phyloP scores from a whole-genome alignment of 2,329 filamentous ascomycete genomes.

The Colletotrichum eremochloae region DNA sequence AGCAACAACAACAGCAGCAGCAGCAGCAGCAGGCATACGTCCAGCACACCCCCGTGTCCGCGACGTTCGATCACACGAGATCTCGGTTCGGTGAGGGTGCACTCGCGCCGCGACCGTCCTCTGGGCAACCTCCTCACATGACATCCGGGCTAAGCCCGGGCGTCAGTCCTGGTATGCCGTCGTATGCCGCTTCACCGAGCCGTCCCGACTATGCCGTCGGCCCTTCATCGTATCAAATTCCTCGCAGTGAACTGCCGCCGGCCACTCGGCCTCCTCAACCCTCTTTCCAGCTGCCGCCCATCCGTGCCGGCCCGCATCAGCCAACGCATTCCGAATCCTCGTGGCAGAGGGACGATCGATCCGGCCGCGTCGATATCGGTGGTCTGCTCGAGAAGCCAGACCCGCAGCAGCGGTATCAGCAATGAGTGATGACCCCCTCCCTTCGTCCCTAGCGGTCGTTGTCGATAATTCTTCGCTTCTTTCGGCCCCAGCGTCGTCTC shows the following conservation, averaged over 20 bases:
- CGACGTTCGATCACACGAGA: conserved; percentile 62
- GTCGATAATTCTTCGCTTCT: conserved; percentile 39
- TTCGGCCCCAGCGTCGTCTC: conserved; percentile 21
- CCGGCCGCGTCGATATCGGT: conserved; percentile 70
- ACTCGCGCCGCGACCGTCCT: conserved; percentile 49
- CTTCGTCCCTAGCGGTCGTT: conserved; percentile 30
- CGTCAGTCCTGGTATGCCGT: conserved; percentile 57
- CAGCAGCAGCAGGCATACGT: conserved; percentile 53
- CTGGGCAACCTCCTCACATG: conserved; percentile 50
- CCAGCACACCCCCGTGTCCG: conserved; percentile 61
- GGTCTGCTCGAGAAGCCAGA: conserved; percentile 72
- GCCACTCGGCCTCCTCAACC: conserved; percentile 50
- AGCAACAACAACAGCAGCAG: conserved; percentile 50
- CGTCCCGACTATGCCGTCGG: conserved; percentile 60
- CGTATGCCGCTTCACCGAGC: conserved; percentile 61
- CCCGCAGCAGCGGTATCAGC: conserved; percentile 48
- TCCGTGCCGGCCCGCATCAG: conserved; percentile 56
- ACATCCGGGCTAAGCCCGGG: conserved; percentile 57
- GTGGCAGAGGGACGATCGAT: conserved; percentile 62
- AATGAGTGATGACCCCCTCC: conserved; percentile 43
- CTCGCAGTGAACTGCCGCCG: conserved; percentile 64
- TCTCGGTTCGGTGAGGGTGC: conserved; percentile 55
- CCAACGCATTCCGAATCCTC: conserved; percentile 44
- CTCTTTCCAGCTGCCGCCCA: conserved; percentile 63
- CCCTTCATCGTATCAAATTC: conserved; percentile 64